Percentiles rank a stretch among this genome's conserved stretches.
phyloP scores from a whole-genome alignment of 768 basidiomycete species.

The Termitomyces titanicus region DNA sequence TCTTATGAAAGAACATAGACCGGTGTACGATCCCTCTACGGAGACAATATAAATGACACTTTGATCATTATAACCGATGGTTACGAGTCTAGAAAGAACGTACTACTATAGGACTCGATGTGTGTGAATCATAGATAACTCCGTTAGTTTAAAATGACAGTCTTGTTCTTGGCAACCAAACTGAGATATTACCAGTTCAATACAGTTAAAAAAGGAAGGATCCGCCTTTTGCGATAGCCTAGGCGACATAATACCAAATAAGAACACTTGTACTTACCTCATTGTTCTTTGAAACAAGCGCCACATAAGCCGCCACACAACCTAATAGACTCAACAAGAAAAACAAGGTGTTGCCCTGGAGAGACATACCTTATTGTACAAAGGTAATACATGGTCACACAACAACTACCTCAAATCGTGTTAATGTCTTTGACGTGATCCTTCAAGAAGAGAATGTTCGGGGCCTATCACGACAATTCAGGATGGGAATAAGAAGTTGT shows the following conservation, averaged over 20 bases:
- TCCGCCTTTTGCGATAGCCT: background rate
- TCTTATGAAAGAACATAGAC: background rate
- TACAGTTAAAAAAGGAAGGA: background rate
- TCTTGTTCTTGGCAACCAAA: background rate
- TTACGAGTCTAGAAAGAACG: no score
- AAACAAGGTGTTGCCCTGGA: background rate
- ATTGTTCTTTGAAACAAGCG: slow-evolving; percentile 5
- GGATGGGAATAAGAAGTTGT: no score
- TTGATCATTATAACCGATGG: no score
- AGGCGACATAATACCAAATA: background rate
- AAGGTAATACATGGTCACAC: background rate
- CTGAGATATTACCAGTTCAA: background rate
- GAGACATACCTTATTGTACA: background rate
- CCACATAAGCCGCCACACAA: slow-evolving; percentile 2
- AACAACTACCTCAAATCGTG: background rate
- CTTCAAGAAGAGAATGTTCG: no score
- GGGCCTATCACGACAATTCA: no score
- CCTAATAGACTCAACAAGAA: background rate
- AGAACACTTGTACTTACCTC: background rate
- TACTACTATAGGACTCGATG: background rate
- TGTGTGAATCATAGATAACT: background rate
- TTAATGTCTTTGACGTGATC: background rate
- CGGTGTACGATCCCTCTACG: no score
- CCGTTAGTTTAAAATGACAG: background rate
- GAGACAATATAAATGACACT: no score